Conservation (phyloP, 352 stramenopile genomes). For the Vaucheria bursata region DNA sequence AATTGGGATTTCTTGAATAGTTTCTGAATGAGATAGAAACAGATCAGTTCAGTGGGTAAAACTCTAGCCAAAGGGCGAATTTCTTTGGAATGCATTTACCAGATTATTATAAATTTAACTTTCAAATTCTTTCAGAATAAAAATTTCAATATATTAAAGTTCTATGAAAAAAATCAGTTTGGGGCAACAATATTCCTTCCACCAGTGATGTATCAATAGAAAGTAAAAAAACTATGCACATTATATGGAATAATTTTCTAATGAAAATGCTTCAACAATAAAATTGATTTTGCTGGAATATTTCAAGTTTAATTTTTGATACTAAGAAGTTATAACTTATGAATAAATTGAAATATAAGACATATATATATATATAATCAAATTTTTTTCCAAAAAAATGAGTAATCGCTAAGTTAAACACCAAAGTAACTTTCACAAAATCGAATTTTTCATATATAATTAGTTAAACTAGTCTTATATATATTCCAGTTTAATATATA, state of each 20-base stretch:
- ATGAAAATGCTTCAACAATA: neutral
- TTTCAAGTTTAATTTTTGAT: too few relatives aligned
- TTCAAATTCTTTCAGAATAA: neutral
- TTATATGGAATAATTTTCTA: neutral
- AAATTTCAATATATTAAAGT: constrained; percentile 4
- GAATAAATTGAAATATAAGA: too few relatives aligned
- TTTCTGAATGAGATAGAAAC: neutral
- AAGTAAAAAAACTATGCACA: neutral
- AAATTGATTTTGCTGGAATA: neutral
- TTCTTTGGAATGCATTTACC: too few relatives aligned
- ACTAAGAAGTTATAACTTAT: too few relatives aligned
- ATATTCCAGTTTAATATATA: too few relatives aligned
- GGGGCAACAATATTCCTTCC: neutral
- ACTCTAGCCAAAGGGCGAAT: neutral
- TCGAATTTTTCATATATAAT: too few relatives aligned
- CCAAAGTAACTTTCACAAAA: too few relatives aligned
- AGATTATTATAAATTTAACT: too few relatives aligned
- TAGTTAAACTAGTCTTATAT: too few relatives aligned
- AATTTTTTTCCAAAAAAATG: too few relatives aligned
- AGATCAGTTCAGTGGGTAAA: neutral
- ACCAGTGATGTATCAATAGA: neutral
- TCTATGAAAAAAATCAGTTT: neutral
- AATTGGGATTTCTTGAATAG: neutral
- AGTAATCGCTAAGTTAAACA: too few relatives aligned
- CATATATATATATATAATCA: too few relatives aligned